Evolutionary conservation across 2,329 filamentous ascomycete genomes (phyloP), one percentile per base, ranked within the genome.

Genomic region (Exophiala aquamarina): DNA sequence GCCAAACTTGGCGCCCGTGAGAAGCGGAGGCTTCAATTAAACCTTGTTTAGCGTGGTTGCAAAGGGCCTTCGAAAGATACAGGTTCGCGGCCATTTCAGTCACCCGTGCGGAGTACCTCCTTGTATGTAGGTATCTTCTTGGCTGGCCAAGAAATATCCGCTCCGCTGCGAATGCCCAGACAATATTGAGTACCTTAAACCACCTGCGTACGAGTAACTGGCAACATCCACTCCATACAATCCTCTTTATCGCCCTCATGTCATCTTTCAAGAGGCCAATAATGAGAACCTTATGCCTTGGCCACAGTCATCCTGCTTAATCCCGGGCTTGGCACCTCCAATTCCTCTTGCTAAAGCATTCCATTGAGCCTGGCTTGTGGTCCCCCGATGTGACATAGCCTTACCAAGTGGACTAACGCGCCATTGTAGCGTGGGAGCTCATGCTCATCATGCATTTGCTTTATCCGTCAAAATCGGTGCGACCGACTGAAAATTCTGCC

Each of bases 111-210:
- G n/a, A n/a, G n/a, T n/a, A n/a, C n/a, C n/a, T n/a, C n/a, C n/a
- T n/a, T n/a, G n/a, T n/a, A n/a, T n/a, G n/a, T n/a, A n/a, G n/a
- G n/a, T n/a, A n/a, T n/a, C n/a, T n/a, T n/a, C n/a, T n/a, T n/a
- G n/a, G n/a, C n/a, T 29, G 21, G 44, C 44, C 44, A 47, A 47
- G 44, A 31, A 3, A 28, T 20, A 28, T 41, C 44, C 44, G 40
- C 40, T 43, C 46, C 46, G 46, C 40, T 45, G 23, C 9, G 11
- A 45, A 15, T 13, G 47, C 41, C 41, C 32, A 41, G 31, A 17
- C 32, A 35, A 46, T 46, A 53, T 37, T 49, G 50, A 53, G 50
- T 38, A 50, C 46, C 50, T 53, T 53, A 41, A 48, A 33, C 18
- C 18, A 21, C 21, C 6, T 15, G 18, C 11, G 6, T 15, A 39